A percentile compares a stretch with the other conserved stretches of the same genome.
phyloP scores from a whole-genome alignment of 768 basidiomycete genomes.

The Boletus patriciae region DNA sequence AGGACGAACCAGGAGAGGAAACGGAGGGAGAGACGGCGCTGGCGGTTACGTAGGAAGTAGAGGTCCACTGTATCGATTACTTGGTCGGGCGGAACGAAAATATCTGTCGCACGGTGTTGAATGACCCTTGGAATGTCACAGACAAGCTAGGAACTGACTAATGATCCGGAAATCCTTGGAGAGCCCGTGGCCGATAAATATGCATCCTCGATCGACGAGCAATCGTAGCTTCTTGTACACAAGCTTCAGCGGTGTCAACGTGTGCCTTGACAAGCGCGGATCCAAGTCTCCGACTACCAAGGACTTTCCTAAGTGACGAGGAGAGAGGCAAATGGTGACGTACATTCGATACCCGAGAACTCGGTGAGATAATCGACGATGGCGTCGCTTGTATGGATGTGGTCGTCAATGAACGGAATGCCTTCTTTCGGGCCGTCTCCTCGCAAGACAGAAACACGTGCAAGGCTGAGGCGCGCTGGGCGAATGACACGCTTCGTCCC shows the following conservation, averaged over 20 bases:
- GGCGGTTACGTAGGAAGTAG: slow-evolving; percentile 80
- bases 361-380: slow-evolving; percentile 98
- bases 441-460: slow-evolving; percentile 90
- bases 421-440: slow-evolving; percentile 81
- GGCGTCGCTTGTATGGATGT: slow-evolving; percentile 93
- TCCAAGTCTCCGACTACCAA: slow-evolving; percentile 87
- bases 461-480: slow-evolving; percentile 88
- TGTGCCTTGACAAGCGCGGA: slow-evolving; percentile 76
- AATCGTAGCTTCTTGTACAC: slow-evolving; percentile 97
- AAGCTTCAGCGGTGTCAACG: slow-evolving; percentile 92
- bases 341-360: slow-evolving; percentile 94
- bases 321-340: slow-evolving; percentile 25
- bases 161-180: slow-evolving; percentile 98
- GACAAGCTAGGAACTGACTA: slow-evolving; percentile 54
- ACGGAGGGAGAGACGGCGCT: slow-evolving; percentile 85
- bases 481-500: slow-evolving; percentile 91
- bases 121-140: neutral
- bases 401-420: slow-evolving; percentile 94
- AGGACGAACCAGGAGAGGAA: slow-evolving; percentile 96
- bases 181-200: slow-evolving; percentile 96
- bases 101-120: slow-evolving; percentile 54
- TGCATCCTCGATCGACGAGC: slow-evolving; percentile 91
- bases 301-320: neutral
- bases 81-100: slow-evolving; percentile 92
- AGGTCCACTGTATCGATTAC: slow-evolving; percentile 97